phyloP scores from a whole-genome alignment of 352 stramenopile genomes.

The Phytophthora fragariae region DNA sequence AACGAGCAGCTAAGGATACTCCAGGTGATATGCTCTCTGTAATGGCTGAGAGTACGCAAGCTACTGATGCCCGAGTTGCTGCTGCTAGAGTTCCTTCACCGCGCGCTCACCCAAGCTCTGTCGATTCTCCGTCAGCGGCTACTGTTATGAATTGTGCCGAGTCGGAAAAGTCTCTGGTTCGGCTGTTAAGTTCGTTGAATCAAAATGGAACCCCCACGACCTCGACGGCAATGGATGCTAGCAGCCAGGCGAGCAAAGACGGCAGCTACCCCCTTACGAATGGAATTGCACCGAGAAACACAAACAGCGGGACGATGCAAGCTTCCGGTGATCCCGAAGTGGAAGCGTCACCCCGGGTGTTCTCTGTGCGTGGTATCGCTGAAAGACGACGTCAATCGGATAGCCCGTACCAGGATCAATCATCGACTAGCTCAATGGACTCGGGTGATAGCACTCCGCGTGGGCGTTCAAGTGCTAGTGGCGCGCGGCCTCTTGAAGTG shows the following conservation, averaged over 20 bases:
- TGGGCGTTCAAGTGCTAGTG: constrained; percentile 5
- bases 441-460: constrained; percentile 17
- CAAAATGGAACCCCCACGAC: constrained; percentile 40
- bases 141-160: constrained; percentile 72
- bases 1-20: constrained; percentile 65
- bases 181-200: constrained; percentile 67
- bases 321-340: constrained; percentile 16
- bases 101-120: constrained; percentile 20
- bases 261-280: constrained; percentile 18
- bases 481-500: constrained; percentile 3
- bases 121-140: constrained; percentile 58
- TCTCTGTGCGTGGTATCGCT: constrained; percentile 17
- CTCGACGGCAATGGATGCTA: constrained; percentile 29
- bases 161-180: constrained; percentile 76
- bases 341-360: constrained; percentile 3
- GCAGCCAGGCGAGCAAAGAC: constrained; percentile 15
- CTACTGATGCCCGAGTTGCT: constrained; percentile 11
- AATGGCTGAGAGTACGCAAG: constrained; percentile 20
- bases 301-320: constrained; percentile 10
- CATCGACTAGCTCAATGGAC: constrained; percentile 28
- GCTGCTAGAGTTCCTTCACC: constrained; percentile 9
- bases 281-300: constrained; percentile 21
- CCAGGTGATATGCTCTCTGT: constrained; percentile 23
- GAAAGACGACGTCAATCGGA: constrained; percentile 9
- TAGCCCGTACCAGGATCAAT: constrained; percentile 28